Evolutionary conservation across 2,329 filamentous ascomycete species (phyloP).

Genomic region (Exophiala viscosa): DNA sequence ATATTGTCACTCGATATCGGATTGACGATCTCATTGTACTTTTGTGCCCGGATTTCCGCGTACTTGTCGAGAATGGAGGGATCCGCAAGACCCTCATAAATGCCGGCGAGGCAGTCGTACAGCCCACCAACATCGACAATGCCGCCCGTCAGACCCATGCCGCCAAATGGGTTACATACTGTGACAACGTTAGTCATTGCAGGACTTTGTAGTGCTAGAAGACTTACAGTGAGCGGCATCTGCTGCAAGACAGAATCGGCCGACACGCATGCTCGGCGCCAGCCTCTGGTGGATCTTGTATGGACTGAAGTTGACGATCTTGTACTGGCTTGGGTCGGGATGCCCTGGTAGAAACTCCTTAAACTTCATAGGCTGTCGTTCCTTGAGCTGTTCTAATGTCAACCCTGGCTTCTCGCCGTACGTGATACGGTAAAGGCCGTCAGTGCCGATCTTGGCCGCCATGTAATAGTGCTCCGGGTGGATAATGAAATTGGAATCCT

Average conservation of each 20-base stretch:
- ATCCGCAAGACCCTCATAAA: slow-evolving; percentile 38
- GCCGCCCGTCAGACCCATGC: slow-evolving; percentile 60
- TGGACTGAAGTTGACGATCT: slow-evolving; percentile 55
- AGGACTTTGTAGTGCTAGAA: slow-evolving; percentile 37
- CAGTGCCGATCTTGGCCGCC: slow-evolving; percentile 57
- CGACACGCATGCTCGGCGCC: slow-evolving; percentile 55
- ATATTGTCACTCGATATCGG: slow-evolving; percentile 44
- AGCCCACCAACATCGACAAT: slow-evolving; percentile 62
- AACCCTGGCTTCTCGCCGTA: slow-evolving; percentile 58
- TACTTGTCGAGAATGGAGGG: slow-evolving; percentile 45
- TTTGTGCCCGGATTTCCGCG: slow-evolving; percentile 38
- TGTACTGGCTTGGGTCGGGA: slow-evolving; percentile 57
- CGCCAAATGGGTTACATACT: slow-evolving; percentile 46
- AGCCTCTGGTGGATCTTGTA: slow-evolving; percentile 62
- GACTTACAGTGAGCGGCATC: slow-evolving; percentile 54
- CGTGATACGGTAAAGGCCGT: slow-evolving; percentile 61
- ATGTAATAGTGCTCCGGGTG: slow-evolving; percentile 61
- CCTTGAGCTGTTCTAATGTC: slow-evolving; percentile 51
- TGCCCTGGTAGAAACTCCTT: slow-evolving; percentile 57
- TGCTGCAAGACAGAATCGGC: slow-evolving; percentile 55
- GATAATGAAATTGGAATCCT: slow-evolving; percentile 51
- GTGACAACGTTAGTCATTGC: background rate
- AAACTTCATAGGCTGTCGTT: slow-evolving; percentile 55
- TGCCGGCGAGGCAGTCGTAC: slow-evolving; percentile 54
- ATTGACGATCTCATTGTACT: slow-evolving; percentile 39